phyloP scores from a whole-genome alignment of 805 yeast genomes.

The Candida odintsovae region DNA sequence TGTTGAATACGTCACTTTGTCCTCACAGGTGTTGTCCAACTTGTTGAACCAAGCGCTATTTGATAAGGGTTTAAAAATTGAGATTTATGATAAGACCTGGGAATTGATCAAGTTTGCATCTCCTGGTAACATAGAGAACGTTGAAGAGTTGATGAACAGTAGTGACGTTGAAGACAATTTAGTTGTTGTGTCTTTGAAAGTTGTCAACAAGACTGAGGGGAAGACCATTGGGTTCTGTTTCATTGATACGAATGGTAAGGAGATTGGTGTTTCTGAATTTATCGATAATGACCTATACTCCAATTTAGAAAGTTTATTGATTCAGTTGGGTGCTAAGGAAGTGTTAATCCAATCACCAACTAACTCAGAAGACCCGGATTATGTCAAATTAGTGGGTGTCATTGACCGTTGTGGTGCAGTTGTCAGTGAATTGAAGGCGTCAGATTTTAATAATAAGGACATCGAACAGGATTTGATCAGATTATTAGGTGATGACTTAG shows the following conservation, averaged over 20 bases:
- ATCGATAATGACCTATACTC: conserved; percentile 84
- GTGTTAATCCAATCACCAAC: conserved; percentile 50
- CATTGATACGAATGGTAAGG: conserved; percentile 62
- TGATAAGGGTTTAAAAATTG: conserved; percentile 70
- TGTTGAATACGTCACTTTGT: conserved; percentile 65
- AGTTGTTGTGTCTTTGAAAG: conserved; percentile 41
- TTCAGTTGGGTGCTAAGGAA: conserved; percentile 89
- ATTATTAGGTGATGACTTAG: conserved; percentile 51
- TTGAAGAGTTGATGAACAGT: conserved; percentile 58
- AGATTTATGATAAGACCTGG: conserved; percentile 71
- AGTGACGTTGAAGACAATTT: conserved; percentile 33
- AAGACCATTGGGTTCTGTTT: conserved; percentile 72
- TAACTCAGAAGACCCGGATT: conserved; percentile 41
- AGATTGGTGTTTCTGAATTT: conserved; percentile 71
- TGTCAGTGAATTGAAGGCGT: conserved; percentile 49
- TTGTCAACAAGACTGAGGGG: conserved; percentile 28
- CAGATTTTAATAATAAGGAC: conserved; percentile 59
- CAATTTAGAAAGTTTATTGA: conserved; percentile 76
- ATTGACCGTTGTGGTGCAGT: conserved; percentile 77
- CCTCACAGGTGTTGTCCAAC: conserved; percentile 65
- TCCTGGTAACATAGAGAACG: conserved; percentile 82
- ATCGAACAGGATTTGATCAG: conserved; percentile 75
- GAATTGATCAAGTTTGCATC: conserved; percentile 56
- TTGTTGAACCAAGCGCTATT: conserved; percentile 62
- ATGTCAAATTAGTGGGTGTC: conserved; percentile 60